These are phyloP conservation scores for Globisporangium irregulare DNA, from an alignment of 352 stramenopile species.

Conservation along the genomic window DNA sequence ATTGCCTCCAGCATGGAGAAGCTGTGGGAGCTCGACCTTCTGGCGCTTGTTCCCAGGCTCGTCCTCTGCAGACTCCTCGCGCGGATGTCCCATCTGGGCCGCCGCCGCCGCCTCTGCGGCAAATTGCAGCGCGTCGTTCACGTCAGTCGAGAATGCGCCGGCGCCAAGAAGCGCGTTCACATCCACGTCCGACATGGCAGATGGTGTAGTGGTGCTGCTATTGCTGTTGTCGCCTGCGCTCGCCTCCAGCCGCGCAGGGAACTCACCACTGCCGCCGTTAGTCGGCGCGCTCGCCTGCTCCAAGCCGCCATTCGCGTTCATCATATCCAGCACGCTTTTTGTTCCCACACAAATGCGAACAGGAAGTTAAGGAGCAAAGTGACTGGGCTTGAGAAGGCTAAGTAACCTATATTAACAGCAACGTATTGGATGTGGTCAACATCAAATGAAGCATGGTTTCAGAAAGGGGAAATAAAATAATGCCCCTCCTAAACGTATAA, in stretches of 20 bases:
- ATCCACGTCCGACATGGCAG: neutral
- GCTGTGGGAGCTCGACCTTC: neutral
- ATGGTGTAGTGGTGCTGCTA: neutral
- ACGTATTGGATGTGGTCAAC: too few relatives aligned
- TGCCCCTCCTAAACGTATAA: too few relatives aligned
- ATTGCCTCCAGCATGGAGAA: neutral
- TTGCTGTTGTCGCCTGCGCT: neutral
- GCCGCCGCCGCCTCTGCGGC: neutral
- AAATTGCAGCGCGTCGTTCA: slow-evolving; percentile 2
- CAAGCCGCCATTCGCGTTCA: slow-evolving; percentile 22
- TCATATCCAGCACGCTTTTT: slow-evolving; percentile 8
- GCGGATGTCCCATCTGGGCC: neutral
- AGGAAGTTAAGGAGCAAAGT: neutral
- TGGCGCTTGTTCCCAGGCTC: slow-evolving; percentile 10
- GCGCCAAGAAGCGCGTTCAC: neutral
- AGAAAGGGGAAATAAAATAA: too few relatives aligned
- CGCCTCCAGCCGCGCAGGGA: neutral
- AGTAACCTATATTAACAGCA: too few relatives aligned
- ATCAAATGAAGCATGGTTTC: too few relatives aligned
- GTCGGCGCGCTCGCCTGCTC: slow-evolving; percentile 11
- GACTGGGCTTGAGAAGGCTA: too few relatives aligned
- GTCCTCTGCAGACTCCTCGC: slow-evolving; percentile 5
- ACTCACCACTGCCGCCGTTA: slow-evolving; percentile 4
- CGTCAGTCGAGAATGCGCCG: slow-evolving; percentile 4
- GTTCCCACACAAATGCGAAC: slow-evolving; percentile 4